A percentile compares a stretch with the other conserved stretches of the same genome.
Evolutionary conservation across 345 rosid species (phyloP).

Genomic region (Toxicodendron radicans): DNA sequence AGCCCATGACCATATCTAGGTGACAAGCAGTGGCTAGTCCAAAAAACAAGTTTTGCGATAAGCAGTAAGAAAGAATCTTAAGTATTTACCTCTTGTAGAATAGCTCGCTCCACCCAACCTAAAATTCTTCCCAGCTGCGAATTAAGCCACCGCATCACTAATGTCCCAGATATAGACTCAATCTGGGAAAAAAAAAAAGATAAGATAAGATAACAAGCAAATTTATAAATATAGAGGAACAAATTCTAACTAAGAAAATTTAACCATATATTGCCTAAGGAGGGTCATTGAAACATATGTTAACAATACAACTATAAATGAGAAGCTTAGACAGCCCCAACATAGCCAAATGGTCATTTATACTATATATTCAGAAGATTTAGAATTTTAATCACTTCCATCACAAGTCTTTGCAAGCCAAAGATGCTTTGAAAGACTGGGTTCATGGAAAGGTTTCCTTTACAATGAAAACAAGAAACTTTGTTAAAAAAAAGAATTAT

Average conservation of each 20-base stretch:
- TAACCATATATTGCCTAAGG: neutral
- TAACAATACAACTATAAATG: neutral
- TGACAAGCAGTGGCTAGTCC: neutral
- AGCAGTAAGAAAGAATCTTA: neutral
- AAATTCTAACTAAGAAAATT: constrained; percentile 20
- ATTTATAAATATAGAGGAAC: neutral
- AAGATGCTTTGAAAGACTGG: too few relatives aligned
- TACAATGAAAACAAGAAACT: too few relatives aligned
- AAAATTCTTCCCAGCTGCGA: constrained; percentile 85
- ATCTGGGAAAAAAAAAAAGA: constrained; percentile 36
- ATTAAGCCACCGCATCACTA: constrained; percentile 95
- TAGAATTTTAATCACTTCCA: too few relatives aligned
- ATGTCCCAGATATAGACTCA: constrained; percentile 86
- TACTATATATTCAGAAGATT: too few relatives aligned
- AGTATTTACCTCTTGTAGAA: constrained; percentile 78
- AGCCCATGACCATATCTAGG: neutral
- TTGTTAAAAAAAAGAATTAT: too few relatives aligned
- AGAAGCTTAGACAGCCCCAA: too few relatives aligned
- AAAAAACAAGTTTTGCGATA: neutral
- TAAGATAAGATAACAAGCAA: neutral
- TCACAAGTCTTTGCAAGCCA: too few relatives aligned
- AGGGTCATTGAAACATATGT: constrained; percentile 6
- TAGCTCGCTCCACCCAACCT: constrained; percentile 93
- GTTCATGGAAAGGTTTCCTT: too few relatives aligned
- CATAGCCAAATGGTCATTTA: too few relatives aligned